A percentile compares a stretch with the other conserved stretches of the same genome.
Evolutionary conservation across 2,329 filamentous ascomycete species (phyloP).

Genomic region (Didymellaceae sp.): DNA sequence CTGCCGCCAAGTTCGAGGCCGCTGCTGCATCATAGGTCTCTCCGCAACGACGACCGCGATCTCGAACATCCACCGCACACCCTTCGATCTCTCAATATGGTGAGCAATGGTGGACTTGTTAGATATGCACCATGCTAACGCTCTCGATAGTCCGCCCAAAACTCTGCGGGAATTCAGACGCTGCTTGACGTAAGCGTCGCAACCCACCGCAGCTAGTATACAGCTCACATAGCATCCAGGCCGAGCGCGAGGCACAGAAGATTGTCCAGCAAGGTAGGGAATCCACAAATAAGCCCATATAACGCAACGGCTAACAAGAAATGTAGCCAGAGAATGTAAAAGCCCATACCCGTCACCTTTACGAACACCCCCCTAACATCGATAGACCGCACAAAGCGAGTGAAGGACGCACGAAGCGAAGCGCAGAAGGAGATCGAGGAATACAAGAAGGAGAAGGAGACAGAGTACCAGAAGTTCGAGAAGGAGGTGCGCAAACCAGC

Average conservation of each 20-base stretch:
- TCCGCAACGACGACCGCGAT: constrained; percentile 29
- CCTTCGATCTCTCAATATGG: constrained; percentile 34
- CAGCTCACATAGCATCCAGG: constrained; percentile 64
- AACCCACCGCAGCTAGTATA: constrained; percentile 30
- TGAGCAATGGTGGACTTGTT: constrained; percentile 6
- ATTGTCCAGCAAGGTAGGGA: constrained; percentile 91
- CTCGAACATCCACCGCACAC: constrained; percentile 22
- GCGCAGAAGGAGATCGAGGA: constrained; percentile 98
- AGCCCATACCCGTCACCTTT: constrained; percentile 6
- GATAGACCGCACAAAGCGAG: constrained; percentile 89
- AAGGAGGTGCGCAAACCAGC: constrained; percentile 64
- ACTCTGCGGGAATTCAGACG: constrained; percentile 97
- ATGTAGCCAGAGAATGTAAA: constrained; percentile 83
- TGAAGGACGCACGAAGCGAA: constrained; percentile 94
- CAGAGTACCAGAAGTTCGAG: constrained; percentile 95
- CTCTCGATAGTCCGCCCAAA: constrained; percentile 82
- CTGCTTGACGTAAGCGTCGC: constrained; percentile 84
- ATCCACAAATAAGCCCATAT: too few relatives aligned
- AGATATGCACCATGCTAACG: constrained; percentile 29
- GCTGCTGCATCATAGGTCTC: constrained; percentile 34
- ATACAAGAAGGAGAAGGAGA: constrained; percentile 87
- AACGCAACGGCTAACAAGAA: constrained; percentile 22
- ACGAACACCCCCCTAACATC: constrained; percentile 27
- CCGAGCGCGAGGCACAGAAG: constrained; percentile 97
- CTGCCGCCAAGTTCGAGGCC: constrained; percentile 30